These are phyloP conservation scores for Iris pallida DNA, from an alignment of 116 monocot species.

Conservation along the genomic window DNA sequence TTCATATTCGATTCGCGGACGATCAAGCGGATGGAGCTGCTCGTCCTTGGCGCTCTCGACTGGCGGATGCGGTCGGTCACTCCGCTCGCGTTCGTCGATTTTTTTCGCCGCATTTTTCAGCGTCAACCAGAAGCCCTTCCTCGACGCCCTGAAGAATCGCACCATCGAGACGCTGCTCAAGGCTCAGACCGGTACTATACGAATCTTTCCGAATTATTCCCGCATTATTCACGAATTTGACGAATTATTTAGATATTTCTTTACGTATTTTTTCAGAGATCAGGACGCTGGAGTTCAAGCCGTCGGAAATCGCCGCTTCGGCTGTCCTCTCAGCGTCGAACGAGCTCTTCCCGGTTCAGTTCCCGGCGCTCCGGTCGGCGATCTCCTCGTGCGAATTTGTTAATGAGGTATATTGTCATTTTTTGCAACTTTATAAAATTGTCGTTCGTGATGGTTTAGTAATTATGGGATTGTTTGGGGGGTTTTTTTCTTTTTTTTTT, in stretches of 20 bases:
- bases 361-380: constrained; percentile 4
- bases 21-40: constrained; percentile 72
- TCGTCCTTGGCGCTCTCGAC: constrained; percentile 56
- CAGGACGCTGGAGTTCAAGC: constrained; percentile 58
- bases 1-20: constrained; percentile 54
- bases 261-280: constrained; percentile 29
- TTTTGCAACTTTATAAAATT: background rate
- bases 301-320: constrained; percentile 68
- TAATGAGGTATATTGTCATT: background rate
- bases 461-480: background rate
- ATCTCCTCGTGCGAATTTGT: constrained; percentile 13
- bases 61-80: constrained; percentile 97
- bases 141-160: constrained; percentile 47
- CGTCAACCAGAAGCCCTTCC: constrained; percentile 25
- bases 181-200: constrained; percentile 42
- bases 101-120: constrained; percentile 64
- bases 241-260: background rate
- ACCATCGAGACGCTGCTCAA: constrained; percentile 48
- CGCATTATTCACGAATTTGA: background rate
- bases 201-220: background rate
- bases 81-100: constrained; percentile 76
- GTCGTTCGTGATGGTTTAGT: background rate
- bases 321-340: constrained; percentile 62
- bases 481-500: background rate
- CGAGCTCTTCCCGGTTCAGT: constrained; percentile 25